phyloP scores from a whole-genome alignment of 1,139 yeast genomes.

The Blastobotrys serpentis region DNA sequence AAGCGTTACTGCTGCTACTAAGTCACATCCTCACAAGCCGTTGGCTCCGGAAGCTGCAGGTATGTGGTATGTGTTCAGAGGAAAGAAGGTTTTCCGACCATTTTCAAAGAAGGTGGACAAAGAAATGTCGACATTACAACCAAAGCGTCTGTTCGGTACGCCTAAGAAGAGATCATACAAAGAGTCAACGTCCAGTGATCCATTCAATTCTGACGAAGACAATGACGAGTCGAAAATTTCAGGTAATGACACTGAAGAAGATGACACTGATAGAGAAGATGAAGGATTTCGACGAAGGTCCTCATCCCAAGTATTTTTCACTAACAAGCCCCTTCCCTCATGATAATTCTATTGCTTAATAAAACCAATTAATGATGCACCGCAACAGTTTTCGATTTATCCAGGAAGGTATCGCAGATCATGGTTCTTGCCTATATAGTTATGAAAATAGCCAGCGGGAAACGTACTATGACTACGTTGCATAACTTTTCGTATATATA shows the following conservation, averaged over 20 bases:
- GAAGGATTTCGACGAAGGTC: slow-evolving; percentile 11
- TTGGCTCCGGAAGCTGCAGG: slow-evolving; percentile 32
- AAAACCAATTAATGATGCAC: too few species aligned
- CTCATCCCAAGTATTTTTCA: slow-evolving; percentile 1
- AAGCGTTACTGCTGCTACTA: not conserved
- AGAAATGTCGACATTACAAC: slow-evolving; percentile 25
- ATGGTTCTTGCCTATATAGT: too few species aligned
- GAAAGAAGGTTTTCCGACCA: slow-evolving; percentile 42
- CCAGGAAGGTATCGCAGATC: too few species aligned
- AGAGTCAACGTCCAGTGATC: not conserved
- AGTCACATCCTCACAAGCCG: slow-evolving; percentile 25
- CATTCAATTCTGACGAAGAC: slow-evolving; percentile 4
- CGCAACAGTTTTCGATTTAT: too few species aligned
- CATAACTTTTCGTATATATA: too few species aligned
- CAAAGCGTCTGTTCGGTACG: slow-evolving; percentile 27
- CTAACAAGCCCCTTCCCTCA: slow-evolving; percentile 2
- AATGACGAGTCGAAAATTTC: not conserved
- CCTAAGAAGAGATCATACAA: slow-evolving; percentile 9
- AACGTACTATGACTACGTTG: too few species aligned
- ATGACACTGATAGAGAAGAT: slow-evolving; percentile 30
- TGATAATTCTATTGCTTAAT: not conserved
- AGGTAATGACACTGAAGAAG: slow-evolving; percentile 23
- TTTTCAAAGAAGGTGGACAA: slow-evolving; percentile 29
- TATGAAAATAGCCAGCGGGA: too few species aligned
- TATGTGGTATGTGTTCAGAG: slow-evolving; percentile 43